A percentile compares a stretch with the other conserved stretches of the same genome.
phyloP scores from a whole-genome alignment of 305 asterid species.

The Solanum hybrid region DNA sequence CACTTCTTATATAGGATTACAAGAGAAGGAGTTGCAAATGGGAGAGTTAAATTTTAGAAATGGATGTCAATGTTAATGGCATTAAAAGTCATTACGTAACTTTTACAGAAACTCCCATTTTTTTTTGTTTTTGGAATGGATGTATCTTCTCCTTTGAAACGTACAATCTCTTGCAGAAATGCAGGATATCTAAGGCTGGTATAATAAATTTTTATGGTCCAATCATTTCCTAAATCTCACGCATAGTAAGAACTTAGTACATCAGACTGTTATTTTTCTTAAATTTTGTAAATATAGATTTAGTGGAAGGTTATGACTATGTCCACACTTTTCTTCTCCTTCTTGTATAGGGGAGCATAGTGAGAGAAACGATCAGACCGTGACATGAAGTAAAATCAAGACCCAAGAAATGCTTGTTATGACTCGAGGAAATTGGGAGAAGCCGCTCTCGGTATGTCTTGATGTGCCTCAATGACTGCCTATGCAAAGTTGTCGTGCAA shows the following conservation, averaged over 20 bases:
- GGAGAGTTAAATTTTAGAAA: too few relatives aligned
- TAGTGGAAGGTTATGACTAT: not conserved
- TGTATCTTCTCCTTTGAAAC: too few relatives aligned
- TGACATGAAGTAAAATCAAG: too few relatives aligned
- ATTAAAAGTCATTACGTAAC: too few relatives aligned
- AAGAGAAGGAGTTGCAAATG: too few relatives aligned
- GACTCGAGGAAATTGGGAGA: not conserved
- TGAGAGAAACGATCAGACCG: not conserved
- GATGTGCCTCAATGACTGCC: not conserved
- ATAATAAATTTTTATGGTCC: not conserved
- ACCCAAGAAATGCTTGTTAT: too few relatives aligned
- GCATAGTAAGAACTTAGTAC: rapidly evolving
- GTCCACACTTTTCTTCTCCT: not conserved
- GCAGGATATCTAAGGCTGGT: rapidly evolving
- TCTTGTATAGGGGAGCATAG: not conserved
- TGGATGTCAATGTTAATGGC: too few relatives aligned
- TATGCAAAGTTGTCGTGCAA: too few relatives aligned
- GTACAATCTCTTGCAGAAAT: not conserved
- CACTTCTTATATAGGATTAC: too few relatives aligned
- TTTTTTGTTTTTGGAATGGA: too few relatives aligned
- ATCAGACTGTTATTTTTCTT: not conserved
- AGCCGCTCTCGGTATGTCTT: not conserved
- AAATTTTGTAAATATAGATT: not conserved
- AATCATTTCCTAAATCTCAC: not conserved
- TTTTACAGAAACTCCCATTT: too few relatives aligned